A percentile compares a stretch with the other conserved stretches of the same genome.
Conservation (phyloP, 345 rosid species). For the Barbarea vulgaris region DNA sequence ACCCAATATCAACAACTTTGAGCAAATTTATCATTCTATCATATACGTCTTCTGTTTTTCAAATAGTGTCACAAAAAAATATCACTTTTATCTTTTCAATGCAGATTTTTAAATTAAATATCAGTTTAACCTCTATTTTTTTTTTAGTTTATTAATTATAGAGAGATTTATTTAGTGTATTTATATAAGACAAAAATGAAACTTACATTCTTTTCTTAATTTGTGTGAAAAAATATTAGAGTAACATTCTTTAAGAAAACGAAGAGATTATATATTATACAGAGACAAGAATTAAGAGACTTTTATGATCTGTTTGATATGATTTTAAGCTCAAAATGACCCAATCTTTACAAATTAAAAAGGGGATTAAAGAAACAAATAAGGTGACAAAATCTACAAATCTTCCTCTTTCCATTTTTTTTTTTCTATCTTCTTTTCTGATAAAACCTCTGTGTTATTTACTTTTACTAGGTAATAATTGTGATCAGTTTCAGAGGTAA, state of each 20-base stretch:
- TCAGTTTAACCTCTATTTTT: too few relatives aligned
- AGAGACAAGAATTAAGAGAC: slow-evolving; percentile 13
- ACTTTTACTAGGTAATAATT: slow-evolving; percentile 25
- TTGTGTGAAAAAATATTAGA: too few relatives aligned
- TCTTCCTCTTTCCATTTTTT: not conserved
- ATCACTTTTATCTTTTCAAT: too few relatives aligned
- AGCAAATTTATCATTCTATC: not conserved
- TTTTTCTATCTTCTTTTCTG: slow-evolving; percentile 2
- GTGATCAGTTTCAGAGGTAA: slow-evolving; percentile 51
- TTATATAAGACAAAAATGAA: too few relatives aligned
- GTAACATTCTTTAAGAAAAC: too few relatives aligned
- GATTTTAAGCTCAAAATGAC: not conserved
- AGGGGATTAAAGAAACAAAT: slow-evolving; percentile 4
- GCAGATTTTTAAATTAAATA: too few relatives aligned
- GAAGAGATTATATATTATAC: slow-evolving; percentile 25
- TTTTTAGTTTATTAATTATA: too few relatives aligned
- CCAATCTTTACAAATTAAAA: slow-evolving; percentile 32
- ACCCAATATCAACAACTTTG: not conserved
- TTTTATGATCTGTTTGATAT: slow-evolving; percentile 8
- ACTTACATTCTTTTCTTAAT: too few relatives aligned
- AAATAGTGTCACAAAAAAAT: too few relatives aligned
- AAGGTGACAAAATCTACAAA: slow-evolving; percentile 17
- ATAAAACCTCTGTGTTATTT: slow-evolving; percentile 40
- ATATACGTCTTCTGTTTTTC: too few relatives aligned
- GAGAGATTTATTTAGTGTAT: too few relatives aligned